phyloP scores from a whole-genome alignment of 106 monocot genomes.

The Dioscorea alata region DNA sequence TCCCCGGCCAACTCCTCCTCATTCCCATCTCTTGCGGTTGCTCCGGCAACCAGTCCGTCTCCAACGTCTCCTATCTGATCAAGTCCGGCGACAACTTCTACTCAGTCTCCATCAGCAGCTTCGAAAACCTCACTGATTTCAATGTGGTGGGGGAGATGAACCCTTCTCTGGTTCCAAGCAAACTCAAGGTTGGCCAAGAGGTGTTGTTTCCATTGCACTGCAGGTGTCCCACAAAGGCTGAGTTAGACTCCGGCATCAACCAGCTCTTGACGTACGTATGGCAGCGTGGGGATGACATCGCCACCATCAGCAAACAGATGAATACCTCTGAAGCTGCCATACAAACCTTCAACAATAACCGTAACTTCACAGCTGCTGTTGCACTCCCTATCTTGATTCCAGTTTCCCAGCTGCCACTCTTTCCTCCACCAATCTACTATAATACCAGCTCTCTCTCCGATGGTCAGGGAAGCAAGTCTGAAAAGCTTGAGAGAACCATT shows the following conservation, averaged over 20 bases:
- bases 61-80: constrained; percentile 25
- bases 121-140: constrained; percentile 36
- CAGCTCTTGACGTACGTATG: constrained; percentile 36
- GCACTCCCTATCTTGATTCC: constrained; percentile 28
- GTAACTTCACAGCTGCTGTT: constrained; percentile 14
- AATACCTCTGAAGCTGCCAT: constrained; percentile 17
- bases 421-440: constrained; percentile 13
- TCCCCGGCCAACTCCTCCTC: constrained; percentile 29
- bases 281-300: constrained; percentile 22
- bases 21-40: constrained; percentile 33
- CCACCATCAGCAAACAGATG: constrained; percentile 20
- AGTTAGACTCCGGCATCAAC: constrained; percentile 15
- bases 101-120: constrained; percentile 14
- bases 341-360: constrained; percentile 12
- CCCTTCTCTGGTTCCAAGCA: constrained; percentile 17
- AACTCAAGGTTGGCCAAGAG: constrained; percentile 13
- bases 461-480: background rate
- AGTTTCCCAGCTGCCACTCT: constrained; percentile 11
- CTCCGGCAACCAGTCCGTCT: constrained; percentile 24
- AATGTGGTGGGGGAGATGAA: constrained; percentile 13
- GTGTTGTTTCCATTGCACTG: constrained; percentile 28
- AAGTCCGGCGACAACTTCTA: constrained; percentile 26
- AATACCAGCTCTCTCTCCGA: too few species aligned
- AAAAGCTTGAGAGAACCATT: background rate
- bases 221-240: constrained; percentile 24